Evolutionary conservation across 768 basidiomycete genomes (phyloP).

Genomic region (Rhodosporidiobolus sp.): DNA sequence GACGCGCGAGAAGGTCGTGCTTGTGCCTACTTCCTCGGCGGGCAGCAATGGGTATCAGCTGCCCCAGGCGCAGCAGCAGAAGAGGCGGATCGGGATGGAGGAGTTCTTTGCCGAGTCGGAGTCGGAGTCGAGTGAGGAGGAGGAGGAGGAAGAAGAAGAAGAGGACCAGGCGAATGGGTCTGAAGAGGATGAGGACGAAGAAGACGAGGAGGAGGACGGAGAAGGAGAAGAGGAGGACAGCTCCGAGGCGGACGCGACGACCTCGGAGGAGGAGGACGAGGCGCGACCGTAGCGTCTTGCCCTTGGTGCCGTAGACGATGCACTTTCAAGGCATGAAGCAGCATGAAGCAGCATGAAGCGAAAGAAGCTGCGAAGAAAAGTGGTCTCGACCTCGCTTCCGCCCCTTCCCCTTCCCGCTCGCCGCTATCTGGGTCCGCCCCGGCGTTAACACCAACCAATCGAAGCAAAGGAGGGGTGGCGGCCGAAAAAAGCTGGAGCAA

Average conservation of each 20-base stretch:
- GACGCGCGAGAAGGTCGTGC: constrained; percentile 34
- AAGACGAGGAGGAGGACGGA: constrained; percentile 36
- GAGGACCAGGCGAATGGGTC: constrained; percentile 29
- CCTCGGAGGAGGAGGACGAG: neutral
- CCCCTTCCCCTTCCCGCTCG: too few species aligned
- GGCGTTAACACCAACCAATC: too few species aligned
- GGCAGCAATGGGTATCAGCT: neutral
- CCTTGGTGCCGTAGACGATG: neutral
- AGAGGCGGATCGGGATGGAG: constrained; percentile 13
- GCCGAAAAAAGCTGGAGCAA: too few species aligned
- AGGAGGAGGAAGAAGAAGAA: constrained; percentile 28
- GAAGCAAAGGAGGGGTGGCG: too few species aligned
- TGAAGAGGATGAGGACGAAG: constrained; percentile 43
- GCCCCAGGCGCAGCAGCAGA: neutral
- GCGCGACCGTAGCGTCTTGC: neutral
- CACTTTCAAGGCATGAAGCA: constrained; percentile 1
- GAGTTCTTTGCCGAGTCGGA: constrained; percentile 43
- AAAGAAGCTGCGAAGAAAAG: neutral
- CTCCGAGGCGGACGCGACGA: neutral
- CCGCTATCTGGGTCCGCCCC: too few species aligned
- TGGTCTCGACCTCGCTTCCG: neutral
- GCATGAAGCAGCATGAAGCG: neutral
- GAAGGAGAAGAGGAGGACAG: neutral
- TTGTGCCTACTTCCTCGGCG: constrained; percentile 36
- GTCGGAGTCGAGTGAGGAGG: constrained; percentile 44